Percentiles rank a stretch among this genome's conserved stretches.
These are phyloP conservation scores for Populus deltoides DNA, from an alignment of 345 rosid species.

Conservation along the genomic window DNA sequence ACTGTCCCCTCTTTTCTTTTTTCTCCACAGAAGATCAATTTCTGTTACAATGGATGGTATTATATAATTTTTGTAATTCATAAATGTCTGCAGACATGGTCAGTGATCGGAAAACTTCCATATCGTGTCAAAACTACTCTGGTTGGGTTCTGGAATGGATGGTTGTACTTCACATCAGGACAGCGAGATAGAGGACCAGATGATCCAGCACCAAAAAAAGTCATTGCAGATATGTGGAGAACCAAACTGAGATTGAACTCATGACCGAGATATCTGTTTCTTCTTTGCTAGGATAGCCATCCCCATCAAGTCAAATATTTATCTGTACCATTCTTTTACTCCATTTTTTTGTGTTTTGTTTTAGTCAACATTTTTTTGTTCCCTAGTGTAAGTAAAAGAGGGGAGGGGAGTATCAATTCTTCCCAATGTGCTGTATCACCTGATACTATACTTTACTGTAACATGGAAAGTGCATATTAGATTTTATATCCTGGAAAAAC, in stretches of 20 bases:
- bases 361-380: background rate
- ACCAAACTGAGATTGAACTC: conserved; percentile 61
- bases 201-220: conserved; percentile 83
- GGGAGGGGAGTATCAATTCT: background rate
- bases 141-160: conserved; percentile 81
- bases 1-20: background rate
- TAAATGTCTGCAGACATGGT: conserved; percentile 66
- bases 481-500: background rate
- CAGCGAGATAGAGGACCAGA: conserved; percentile 88
- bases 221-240: conserved; percentile 87
- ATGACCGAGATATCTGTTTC: conserved; percentile 19
- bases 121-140: conserved; percentile 89
- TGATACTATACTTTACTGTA: background rate
- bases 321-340: background rate
- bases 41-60: background rate
- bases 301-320: background rate
- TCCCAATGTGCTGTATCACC: background rate
- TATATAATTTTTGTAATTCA: background rate
- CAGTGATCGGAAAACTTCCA: conserved; percentile 80
- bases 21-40: background rate
- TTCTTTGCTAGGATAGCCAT: conserved; percentile 15
- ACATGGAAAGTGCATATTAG: background rate
- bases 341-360: background rate
- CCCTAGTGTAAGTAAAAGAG: background rate
- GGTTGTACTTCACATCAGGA: conserved; percentile 90